Conservation (phyloP, 768 basidiomycete species). For the Suillus subaureus region DNA sequence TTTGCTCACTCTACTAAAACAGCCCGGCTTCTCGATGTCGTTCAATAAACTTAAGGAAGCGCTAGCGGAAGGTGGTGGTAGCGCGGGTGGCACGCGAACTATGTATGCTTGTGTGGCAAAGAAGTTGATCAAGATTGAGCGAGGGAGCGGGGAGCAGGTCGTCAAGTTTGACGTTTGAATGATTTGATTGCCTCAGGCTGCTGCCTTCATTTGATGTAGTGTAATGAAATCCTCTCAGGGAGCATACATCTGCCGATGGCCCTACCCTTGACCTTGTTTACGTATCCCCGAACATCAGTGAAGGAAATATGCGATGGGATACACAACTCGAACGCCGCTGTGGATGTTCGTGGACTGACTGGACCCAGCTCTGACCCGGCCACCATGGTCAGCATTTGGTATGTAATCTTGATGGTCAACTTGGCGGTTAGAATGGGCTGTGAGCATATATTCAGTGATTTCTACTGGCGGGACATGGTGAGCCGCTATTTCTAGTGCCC, state of each 20-base stretch:
- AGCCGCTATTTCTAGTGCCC: too few species aligned
- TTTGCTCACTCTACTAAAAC: constrained; percentile 57
- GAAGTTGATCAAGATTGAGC: constrained; percentile 73
- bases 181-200: constrained; percentile 28
- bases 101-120: constrained; percentile 84
- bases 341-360: background rate
- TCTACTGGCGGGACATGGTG: too few species aligned
- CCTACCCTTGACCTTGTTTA: background rate
- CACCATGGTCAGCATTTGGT: too few species aligned
- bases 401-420: too few species aligned
- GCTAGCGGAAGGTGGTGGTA: constrained; percentile 44
- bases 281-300: background rate
- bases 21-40: constrained; percentile 58
- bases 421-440: too few species aligned
- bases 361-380: background rate
- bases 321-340: background rate
- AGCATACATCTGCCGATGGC: background rate
- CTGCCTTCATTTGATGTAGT: background rate
- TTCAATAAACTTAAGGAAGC: constrained; percentile 64
- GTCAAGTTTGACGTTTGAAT: constrained; percentile 66
- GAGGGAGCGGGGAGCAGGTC: constrained; percentile 72
- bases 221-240: background rate
- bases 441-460: too few species aligned
- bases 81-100: constrained; percentile 57
- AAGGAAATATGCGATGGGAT: background rate